Evolutionary conservation across 306 rosid genomes (phyloP), one percentile per base, ranked within the genome.

Genomic region (Vigna unguiculata): DNA sequence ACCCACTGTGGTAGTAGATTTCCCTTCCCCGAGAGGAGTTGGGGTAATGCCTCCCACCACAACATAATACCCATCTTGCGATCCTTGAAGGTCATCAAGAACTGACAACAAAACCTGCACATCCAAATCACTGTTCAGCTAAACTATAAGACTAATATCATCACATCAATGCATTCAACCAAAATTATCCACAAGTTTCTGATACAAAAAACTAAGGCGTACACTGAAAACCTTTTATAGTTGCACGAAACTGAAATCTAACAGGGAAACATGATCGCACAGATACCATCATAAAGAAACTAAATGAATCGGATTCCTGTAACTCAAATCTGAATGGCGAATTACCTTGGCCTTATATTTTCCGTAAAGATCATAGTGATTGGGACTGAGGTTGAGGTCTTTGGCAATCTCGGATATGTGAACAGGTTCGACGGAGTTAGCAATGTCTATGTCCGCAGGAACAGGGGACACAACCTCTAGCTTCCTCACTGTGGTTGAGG

Each of bases 21-120:
- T 95, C 59, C 97, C 99, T 89, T 95, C 99, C 74, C 97, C 97
- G 12, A 92, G 99, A 73, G 99, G 96, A 3, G 99, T 95, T 48
- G 99, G 99, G 69, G 99, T 95, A 74, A 95, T 95, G 61, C 97
- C 99, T 71, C 93, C 99, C 77, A 95, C 98, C 80, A 95, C 98
- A 83, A 95, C 97, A 84, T 95, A 95, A 61, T 89, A 92, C 21
- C 98, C 98, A 82, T 90, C 90, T 78, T 51, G 28, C 53, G 83
- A 85, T 77, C 91, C 92, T 81, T 95, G 57, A 52, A 86, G 79
- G 46, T 95, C 92, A 83, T 90, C 93, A 78, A 90, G 82, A 66
- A 59, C 97, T 2, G 98, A 90, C 55, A 95, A 84, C 77, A 95
- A 85, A 34, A 95, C 97, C 98, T 95, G 70, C 90, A 64, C 32